These are phyloP conservation scores for Elsinoe australis DNA, from an alignment of 2,329 filamentous ascomycete genomes.

Conservation along the genomic window DNA sequence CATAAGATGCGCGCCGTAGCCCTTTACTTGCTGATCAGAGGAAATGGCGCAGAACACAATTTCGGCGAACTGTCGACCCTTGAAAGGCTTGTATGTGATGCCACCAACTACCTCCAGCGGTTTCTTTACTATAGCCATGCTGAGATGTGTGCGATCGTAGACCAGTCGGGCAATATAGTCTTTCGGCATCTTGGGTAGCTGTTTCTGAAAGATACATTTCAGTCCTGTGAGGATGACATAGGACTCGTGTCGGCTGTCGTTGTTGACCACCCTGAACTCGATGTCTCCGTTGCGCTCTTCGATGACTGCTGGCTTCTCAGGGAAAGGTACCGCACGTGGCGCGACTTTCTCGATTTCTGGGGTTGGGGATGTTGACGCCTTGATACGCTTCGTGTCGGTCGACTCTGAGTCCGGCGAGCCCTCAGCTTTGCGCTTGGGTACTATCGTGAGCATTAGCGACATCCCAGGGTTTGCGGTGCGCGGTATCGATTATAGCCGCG, in stretches of 20 bases:
- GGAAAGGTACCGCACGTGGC: slow-evolving; percentile 61
- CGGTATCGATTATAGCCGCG: too few species aligned
- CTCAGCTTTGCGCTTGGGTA: slow-evolving; percentile 64
- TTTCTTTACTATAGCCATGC: slow-evolving; percentile 95
- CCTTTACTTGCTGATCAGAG: slow-evolving; percentile 96
- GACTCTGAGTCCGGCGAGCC: slow-evolving; percentile 50
- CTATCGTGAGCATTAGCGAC: not conserved
- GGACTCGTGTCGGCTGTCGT: slow-evolving; percentile 79
- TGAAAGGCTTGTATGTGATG: slow-evolving; percentile 93
- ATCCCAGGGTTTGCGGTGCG: too few species aligned
- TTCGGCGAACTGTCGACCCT: slow-evolving; percentile 85
- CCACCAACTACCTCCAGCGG: slow-evolving; percentile 52
- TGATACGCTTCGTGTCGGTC: slow-evolving; percentile 57
- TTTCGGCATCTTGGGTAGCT: slow-evolving; percentile 98
- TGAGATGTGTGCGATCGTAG: slow-evolving; percentile 92
- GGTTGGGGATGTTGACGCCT: slow-evolving; percentile 38
- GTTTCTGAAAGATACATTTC: slow-evolving; percentile 97
- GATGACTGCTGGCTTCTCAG: slow-evolving; percentile 86
- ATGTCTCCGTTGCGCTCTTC: slow-evolving; percentile 93
- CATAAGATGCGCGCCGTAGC: slow-evolving; percentile 97
- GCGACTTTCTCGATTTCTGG: slow-evolving; percentile 23
- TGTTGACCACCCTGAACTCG: slow-evolving; percentile 96
- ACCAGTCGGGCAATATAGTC: slow-evolving; percentile 97
- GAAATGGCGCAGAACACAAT: slow-evolving; percentile 98
- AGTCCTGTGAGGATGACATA: slow-evolving; percentile 90